phyloP scores from a whole-genome alignment of 192 early-diverging fungal species.

The Podila epigama region DNA sequence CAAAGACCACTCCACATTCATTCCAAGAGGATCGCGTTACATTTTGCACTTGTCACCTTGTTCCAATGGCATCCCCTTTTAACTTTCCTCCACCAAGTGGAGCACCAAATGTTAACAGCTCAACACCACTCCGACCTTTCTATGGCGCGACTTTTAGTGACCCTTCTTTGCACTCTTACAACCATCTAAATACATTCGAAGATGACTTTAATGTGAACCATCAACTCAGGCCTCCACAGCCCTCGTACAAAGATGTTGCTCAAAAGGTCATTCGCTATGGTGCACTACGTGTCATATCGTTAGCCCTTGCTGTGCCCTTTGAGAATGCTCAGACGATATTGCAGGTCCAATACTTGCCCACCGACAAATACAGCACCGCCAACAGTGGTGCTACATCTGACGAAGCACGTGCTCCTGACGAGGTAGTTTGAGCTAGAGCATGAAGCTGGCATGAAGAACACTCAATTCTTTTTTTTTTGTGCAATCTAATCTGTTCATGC shows the following conservation, averaged over 20 bases:
- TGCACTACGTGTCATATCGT: slow-evolving; percentile 65
- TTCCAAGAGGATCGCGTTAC: not conserved
- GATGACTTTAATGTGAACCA: slow-evolving; percentile 3
- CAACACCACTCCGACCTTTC: slow-evolving; percentile 17
- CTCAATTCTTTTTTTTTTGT: too few species aligned
- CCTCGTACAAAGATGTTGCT: slow-evolving; percentile 56
- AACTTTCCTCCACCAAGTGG: slow-evolving; percentile 36
- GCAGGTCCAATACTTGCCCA: slow-evolving; percentile 78
- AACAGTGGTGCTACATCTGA: slow-evolving; percentile 10
- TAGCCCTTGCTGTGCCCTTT: slow-evolving; percentile 68
- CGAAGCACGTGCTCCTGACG: slow-evolving; percentile 10
- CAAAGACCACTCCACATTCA: not conserved
- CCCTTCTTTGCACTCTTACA: slow-evolving; percentile 27
- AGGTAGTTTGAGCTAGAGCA: too few species aligned
- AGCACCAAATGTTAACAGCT: slow-evolving; percentile 27
- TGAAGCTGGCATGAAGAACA: too few species aligned
- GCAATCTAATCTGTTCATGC: too few species aligned
- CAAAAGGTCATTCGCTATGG: slow-evolving; percentile 70
- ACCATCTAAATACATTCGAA: slow-evolving; percentile 12
- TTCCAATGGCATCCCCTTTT: slow-evolving; percentile 26
- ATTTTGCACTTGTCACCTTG: not conserved
- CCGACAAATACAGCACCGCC: slow-evolving; percentile 35
- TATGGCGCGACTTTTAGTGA: slow-evolving; percentile 23
- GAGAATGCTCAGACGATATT: slow-evolving; percentile 72
- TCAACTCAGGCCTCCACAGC: too few species aligned